Conservation (phyloP, 495 filamentous ascomycete species). For the Xylaria bambusicola region DNA sequence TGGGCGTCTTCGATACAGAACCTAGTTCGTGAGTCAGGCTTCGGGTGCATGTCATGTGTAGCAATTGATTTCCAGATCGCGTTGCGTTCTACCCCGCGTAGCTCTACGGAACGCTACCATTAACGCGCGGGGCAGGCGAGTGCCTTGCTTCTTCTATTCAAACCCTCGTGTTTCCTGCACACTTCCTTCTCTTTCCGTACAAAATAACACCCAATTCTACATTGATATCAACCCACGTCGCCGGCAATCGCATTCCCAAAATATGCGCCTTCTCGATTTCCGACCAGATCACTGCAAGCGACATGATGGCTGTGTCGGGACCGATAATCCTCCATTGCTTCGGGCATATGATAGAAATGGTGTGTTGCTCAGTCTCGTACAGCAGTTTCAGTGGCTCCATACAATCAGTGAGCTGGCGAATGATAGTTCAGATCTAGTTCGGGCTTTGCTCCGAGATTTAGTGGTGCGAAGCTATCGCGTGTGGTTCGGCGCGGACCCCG, state of each 20-base stretch:
- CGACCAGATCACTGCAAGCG: background rate
- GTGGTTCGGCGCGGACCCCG: too few relatives aligned
- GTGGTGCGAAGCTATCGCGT: too few relatives aligned
- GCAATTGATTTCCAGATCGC: background rate
- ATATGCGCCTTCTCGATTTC: background rate
- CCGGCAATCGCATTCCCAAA: background rate
- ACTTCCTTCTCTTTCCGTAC: background rate
- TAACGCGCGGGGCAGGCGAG: background rate
- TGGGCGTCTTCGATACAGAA: too few relatives aligned
- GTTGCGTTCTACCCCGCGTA: background rate
- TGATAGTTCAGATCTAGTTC: too few relatives aligned
- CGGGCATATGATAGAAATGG: too few relatives aligned
- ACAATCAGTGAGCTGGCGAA: too few relatives aligned
- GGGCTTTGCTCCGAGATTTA: too few relatives aligned
- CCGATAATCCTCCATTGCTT: too few relatives aligned
- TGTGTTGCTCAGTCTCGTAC: too few relatives aligned
- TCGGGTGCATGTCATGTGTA: too few relatives aligned
- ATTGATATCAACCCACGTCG: background rate
- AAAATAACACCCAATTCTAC: background rate
- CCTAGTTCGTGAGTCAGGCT: background rate
- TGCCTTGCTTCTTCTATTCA: background rate
- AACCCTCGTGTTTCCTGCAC: background rate
- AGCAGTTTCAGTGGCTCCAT: too few relatives aligned
- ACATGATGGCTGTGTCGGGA: background rate
- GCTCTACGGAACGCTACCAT: background rate